Conservation (phyloP, 306 rosid genomes). For the Fragaria ananassa region DNA sequence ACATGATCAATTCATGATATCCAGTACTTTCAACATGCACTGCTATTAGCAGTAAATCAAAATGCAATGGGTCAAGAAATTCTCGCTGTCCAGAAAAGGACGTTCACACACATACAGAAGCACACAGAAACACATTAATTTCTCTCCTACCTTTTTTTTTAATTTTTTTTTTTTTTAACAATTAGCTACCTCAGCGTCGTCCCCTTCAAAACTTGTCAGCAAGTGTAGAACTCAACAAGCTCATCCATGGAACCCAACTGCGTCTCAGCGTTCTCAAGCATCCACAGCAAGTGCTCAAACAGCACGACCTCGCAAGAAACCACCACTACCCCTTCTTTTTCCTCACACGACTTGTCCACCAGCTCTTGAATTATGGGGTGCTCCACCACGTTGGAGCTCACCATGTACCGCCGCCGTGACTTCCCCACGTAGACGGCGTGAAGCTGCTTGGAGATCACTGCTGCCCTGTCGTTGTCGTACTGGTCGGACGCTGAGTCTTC, state of each 20-base stretch:
- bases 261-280: conserved; percentile 63
- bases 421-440: conserved; percentile 74
- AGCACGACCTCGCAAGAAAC: conserved; percentile 82
- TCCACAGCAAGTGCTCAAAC: conserved; percentile 92
- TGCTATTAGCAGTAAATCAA: neutral
- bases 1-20: neutral
- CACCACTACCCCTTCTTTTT: conserved; percentile 31
- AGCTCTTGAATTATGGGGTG: conserved; percentile 83
- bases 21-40: conserved; percentile 12
- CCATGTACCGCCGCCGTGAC: conserved; percentile 66
- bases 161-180: conserved; percentile 18
- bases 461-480: neutral
- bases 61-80: conserved; percentile 10
- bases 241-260: conserved; percentile 83
- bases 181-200: neutral
- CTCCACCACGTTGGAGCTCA: conserved; percentile 53
- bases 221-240: conserved; percentile 74
- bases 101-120: neutral
- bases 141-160: conserved; percentile 13
- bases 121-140: conserved; percentile 1
- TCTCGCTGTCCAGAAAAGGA: conserved; percentile 19
- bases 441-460: conserved; percentile 20
- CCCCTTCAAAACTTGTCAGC: conserved; percentile 20
- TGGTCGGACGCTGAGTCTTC: neutral
- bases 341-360: conserved; percentile 47